phyloP scores from a whole-genome alignment of 345 rosid genomes.

The Pistacia vera region DNA sequence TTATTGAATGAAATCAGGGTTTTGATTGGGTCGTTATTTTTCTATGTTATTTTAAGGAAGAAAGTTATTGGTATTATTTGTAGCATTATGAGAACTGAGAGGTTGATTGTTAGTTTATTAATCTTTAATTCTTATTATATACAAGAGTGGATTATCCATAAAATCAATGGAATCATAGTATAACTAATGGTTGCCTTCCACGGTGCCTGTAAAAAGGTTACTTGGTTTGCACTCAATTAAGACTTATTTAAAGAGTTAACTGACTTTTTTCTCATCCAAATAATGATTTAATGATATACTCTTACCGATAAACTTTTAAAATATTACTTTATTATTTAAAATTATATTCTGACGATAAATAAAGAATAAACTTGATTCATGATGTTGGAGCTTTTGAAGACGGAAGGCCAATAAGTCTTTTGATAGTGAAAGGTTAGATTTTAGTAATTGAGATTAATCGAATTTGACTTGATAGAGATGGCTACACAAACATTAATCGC shows the following conservation, averaged over 20 bases:
- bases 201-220: not conserved
- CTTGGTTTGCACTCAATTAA: conserved; percentile 16
- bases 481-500: too few species aligned
- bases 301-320: too few species aligned
- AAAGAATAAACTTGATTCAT: too few species aligned
- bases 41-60: not conserved
- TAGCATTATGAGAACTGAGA: not conserved
- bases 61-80: not conserved
- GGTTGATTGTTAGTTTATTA: not conserved
- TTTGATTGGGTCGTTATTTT: not conserved
- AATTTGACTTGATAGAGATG: too few species aligned
- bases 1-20: not conserved
- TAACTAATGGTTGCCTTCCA: conserved; percentile 9
- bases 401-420: too few species aligned
- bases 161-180: not conserved
- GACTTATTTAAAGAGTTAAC: not conserved
- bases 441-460: too few species aligned
- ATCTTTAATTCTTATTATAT: not conserved
- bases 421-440: too few species aligned
- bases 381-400: too few species aligned
- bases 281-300: too few species aligned
- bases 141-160: conserved; percentile 17
- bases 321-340: too few species aligned
- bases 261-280: too few species aligned
- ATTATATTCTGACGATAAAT: too few species aligned